Percentiles rank a stretch among this genome's conserved stretches.
These are phyloP conservation scores for Alnus rubra DNA, from an alignment of 306 rosid genomes.

Conservation along the genomic window DNA sequence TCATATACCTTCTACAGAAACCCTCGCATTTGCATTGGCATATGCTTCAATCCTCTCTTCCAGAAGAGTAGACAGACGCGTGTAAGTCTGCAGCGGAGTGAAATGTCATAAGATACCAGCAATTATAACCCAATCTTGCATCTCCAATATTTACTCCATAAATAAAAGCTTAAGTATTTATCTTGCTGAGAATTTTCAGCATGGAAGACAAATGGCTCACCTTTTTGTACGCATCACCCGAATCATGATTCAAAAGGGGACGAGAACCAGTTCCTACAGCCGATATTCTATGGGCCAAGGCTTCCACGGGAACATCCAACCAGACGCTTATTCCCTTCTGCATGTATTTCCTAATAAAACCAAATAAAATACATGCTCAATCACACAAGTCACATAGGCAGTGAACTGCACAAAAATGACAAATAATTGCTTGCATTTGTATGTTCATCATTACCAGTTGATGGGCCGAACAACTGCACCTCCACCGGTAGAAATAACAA, in stretches of 20 bases:
- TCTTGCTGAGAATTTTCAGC: not conserved
- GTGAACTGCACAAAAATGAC: not conserved
- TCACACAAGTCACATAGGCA: conserved; percentile 12
- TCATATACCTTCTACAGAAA: conserved; percentile 75
- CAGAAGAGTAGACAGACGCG: conserved; percentile 66
- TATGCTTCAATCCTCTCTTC: conserved; percentile 80
- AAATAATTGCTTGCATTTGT: conserved; percentile 6
- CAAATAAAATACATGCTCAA: conserved; percentile 20
- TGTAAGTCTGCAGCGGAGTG: conserved; percentile 60
- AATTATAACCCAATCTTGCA: not conserved
- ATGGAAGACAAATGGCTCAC: conserved; percentile 41
- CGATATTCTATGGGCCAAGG: conserved; percentile 87
- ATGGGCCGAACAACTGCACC: conserved; percentile 83
- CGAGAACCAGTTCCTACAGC: conserved; percentile 87
- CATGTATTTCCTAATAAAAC: conserved; percentile 78
- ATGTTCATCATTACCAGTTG: conserved; percentile 63
- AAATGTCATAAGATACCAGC: conserved; percentile 4
- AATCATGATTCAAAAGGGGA: conserved; percentile 79
- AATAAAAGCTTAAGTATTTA: not conserved
- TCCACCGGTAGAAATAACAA: conserved; percentile 94
- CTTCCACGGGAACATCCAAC: conserved; percentile 94
- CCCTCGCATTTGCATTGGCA: conserved; percentile 79
- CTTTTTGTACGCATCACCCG: conserved; percentile 76
- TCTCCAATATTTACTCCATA: not conserved
- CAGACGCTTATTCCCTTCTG: conserved; percentile 83